Base-by-base conservation (phyloP, 2,329 filamentous ascomycete genomes). In the Claviceps sorghi region DNA sequence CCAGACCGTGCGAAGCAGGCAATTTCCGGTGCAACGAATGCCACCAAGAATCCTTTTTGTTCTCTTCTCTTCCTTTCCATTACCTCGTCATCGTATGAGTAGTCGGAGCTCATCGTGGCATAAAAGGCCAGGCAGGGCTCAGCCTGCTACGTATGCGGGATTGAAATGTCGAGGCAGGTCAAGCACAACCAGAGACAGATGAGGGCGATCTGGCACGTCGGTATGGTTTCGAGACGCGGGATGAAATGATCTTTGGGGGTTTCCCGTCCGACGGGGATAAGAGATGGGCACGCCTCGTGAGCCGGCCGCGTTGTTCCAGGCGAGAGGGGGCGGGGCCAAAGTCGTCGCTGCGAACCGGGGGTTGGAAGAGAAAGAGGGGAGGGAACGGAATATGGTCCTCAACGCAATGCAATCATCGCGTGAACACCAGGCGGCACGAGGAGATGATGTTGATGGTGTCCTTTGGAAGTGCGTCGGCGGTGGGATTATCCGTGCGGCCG, bases 11-110 rank as follows among this genome's bases (percentile, higher is more conserved):
- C 15, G 45, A 10, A 43, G 19, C 34, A 15, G 21, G 34, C 36
- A 9, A 13, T 29, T 32, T 38, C 36, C 3, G 3, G 32, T 9
- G 8, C 36, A 49, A 11, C 15, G 1, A 29, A n/a, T 36, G 21
- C 9, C 21, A 49, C 13, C 4, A 40, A 26, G 15, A 26, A 2
- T 22, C 42, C n/a, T 17, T 29, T 44, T 15, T 29, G 7, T 15
- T 43, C 41, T 36, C 9, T n/a, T 4, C 4, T 38, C n/a, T 40
- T 19, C 17, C 9, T 13, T 40, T 15, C 13, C 17, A 21, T 58
- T 66, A 85, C 84, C 80, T 93, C 82, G 67, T 95, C 87, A 79
- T 98, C 93, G 74, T 98, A 98, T 64, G 87, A 94, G 77, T 98
- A 98, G 71, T 97, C 91, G 64, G 86, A 88, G 66, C 84, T 90